Percentiles rank a stretch among this genome's conserved stretches.
phyloP scores from a whole-genome alignment of 1,139 yeast species.

The Diutina rugosa region DNA sequence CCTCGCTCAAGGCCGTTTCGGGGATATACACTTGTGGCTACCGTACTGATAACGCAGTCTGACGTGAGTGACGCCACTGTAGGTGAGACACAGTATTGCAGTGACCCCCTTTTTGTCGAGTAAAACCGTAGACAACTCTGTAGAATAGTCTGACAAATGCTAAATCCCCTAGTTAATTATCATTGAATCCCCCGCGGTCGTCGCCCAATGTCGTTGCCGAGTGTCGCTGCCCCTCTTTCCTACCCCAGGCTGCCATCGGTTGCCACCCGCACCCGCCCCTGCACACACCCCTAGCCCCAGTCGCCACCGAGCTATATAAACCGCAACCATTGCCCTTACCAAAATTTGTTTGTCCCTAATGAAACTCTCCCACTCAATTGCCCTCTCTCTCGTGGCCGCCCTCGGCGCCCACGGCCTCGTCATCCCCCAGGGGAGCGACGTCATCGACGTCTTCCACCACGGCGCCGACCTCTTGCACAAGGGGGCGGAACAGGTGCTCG shows the following conservation, averaged over 20 bases:
- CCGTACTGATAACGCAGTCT: background rate
- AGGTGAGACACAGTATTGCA: background rate
- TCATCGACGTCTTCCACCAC: constrained; percentile 25
- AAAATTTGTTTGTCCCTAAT: constrained; percentile 5
- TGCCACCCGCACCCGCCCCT: background rate
- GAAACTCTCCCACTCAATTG: constrained; percentile 32
- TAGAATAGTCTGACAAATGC: background rate
- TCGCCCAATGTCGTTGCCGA: background rate
- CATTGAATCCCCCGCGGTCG: background rate
- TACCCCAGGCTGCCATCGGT: background rate
- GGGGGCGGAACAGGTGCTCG: constrained; percentile 4
- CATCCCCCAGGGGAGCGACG: constrained; percentile 38
- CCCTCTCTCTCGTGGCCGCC: constrained; percentile 41
- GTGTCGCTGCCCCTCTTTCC: background rate
- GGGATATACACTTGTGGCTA: background rate
- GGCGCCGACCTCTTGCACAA: constrained; percentile 5
- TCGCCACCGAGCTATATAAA: constrained; percentile 2
- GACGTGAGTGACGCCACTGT: background rate
- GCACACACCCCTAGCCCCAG: background rate
- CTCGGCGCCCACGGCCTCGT: constrained; percentile 53
- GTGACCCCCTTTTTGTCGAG: background rate
- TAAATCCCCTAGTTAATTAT: background rate
- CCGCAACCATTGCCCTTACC: background rate
- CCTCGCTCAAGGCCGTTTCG: background rate
- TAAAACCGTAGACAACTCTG: too few species aligned